phyloP scores from a whole-genome alignment of 179 eudicot species.

The Amaranthus tricolor region DNA sequence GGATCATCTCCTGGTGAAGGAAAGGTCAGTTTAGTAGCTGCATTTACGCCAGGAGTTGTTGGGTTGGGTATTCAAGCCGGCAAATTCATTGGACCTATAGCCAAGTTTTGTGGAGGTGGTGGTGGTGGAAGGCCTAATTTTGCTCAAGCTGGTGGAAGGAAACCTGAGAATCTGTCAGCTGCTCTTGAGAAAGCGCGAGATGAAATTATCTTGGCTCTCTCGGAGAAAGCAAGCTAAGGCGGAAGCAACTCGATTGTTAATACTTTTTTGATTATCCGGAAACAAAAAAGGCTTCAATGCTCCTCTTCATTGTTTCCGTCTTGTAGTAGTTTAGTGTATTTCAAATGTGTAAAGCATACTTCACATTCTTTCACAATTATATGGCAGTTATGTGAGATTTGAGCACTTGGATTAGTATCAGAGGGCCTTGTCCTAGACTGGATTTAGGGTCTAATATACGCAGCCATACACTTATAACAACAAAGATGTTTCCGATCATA shows the following conservation, averaged over 20 bases:
- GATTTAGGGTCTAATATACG: too few relatives aligned
- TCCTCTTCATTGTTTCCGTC: background rate
- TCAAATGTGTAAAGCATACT: conserved; percentile 7
- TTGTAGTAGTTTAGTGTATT: conserved; percentile 3
- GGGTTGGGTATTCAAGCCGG: conserved; percentile 75
- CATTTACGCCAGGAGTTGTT: conserved; percentile 79
- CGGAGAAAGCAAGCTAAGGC: conserved; percentile 46
- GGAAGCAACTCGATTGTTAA: background rate
- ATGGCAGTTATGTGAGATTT: background rate
- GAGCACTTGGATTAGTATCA: too few relatives aligned
- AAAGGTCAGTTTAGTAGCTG: conserved; percentile 79
- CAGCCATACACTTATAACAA: too few relatives aligned
- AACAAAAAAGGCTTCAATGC: background rate
- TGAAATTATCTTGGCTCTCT: conserved; percentile 52
- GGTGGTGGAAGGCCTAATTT: conserved; percentile 95
- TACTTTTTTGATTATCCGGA: too few relatives aligned
- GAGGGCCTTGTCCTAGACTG: too few relatives aligned
- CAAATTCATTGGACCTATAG: conserved; percentile 79
- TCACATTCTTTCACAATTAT: background rate
- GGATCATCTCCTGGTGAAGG: conserved; percentile 89
- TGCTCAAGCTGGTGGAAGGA: conserved; percentile 94
- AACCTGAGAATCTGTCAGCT: conserved; percentile 65
- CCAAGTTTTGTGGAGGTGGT: conserved; percentile 89
- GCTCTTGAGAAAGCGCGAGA: conserved; percentile 81
- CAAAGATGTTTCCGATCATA: too few relatives aligned